These are phyloP conservation scores for Taphrina communis DNA, from an alignment of 1,139 yeast species.

Conservation along the genomic window DNA sequence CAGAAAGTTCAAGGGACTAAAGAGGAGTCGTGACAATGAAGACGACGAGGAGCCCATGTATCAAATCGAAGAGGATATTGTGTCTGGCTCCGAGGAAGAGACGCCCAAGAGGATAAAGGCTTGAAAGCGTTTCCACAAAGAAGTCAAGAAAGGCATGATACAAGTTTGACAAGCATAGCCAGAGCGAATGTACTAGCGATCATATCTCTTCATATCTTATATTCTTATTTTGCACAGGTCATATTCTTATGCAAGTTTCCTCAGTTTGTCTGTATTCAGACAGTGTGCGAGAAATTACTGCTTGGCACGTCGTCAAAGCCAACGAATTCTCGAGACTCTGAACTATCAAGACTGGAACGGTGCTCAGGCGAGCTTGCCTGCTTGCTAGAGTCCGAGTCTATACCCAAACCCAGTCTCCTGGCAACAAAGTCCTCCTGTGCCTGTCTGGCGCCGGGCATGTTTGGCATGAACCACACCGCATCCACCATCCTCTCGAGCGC, in stretches of 20 bases:
- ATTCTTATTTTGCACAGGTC: too few species aligned
- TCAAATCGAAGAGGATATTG: constrained; percentile 20
- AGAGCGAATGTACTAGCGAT: constrained; percentile 18
- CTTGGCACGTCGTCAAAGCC: constrained; percentile 6
- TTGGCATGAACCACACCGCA: constrained; percentile 24
- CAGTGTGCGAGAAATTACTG: constrained; percentile 1
- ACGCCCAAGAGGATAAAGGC: constrained; percentile 21
- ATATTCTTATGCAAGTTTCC: too few species aligned
- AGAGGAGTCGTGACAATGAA: constrained; percentile 78
- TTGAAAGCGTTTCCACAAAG: neutral
- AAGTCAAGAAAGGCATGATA: neutral
- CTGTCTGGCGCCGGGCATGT: constrained; percentile 23
- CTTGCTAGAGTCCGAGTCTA: neutral
- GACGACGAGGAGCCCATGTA: constrained; percentile 58
- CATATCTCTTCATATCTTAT: neutral
- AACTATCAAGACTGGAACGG: constrained; percentile 7
- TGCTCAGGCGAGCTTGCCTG: neutral
- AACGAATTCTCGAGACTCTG: neutral
- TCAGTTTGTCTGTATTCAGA: neutral
- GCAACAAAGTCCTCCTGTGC: constrained; percentile 22
- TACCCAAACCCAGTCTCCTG: neutral
- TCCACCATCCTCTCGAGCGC: constrained; percentile 27
- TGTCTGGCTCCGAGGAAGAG: constrained; percentile 27
- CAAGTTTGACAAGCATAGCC: constrained; percentile 10
- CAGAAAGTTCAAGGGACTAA: constrained; percentile 97